Conservation (phyloP, 2,329 filamentous ascomycete species). For the Rhynchosporium graminicola region DNA sequence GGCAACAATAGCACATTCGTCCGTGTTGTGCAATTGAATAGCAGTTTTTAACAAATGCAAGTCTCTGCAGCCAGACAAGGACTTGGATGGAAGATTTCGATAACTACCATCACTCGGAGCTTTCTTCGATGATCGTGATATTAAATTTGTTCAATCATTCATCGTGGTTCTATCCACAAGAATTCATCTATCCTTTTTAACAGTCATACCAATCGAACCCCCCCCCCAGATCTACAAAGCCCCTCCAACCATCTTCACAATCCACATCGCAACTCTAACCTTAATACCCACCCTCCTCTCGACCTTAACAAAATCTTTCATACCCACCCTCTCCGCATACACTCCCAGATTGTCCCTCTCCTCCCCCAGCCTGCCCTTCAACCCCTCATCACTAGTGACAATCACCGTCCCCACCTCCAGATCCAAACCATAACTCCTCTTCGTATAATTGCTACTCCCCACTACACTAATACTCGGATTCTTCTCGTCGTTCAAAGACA, state of each 20-base stretch:
- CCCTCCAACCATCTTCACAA: slow-evolving; percentile 81
- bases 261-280: slow-evolving; percentile 90
- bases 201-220: neutral
- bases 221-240: slow-evolving; percentile 60
- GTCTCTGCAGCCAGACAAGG: too few relatives aligned
- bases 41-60: too few relatives aligned
- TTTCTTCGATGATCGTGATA: neutral
- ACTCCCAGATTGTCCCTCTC: slow-evolving; percentile 82
- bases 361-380: slow-evolving; percentile 72
- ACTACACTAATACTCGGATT: slow-evolving; percentile 79
- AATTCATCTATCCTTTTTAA: neutral
- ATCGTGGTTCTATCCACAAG: neutral
- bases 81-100: too few relatives aligned
- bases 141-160: neutral
- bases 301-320: slow-evolving; percentile 76
- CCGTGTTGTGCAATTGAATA: neutral
- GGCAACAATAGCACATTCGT: neutral
- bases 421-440: slow-evolving; percentile 88
- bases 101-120: too few relatives aligned
- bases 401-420: slow-evolving; percentile 87
- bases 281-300: slow-evolving; percentile 84
- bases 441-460: slow-evolving; percentile 94
- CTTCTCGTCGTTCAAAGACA: slow-evolving; percentile 67
- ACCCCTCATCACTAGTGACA: slow-evolving; percentile 71
- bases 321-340: slow-evolving; percentile 66